These are phyloP conservation scores for Rhizopogon vulgaris DNA, from an alignment of 768 basidiomycete genomes.

Conservation along the genomic window DNA sequence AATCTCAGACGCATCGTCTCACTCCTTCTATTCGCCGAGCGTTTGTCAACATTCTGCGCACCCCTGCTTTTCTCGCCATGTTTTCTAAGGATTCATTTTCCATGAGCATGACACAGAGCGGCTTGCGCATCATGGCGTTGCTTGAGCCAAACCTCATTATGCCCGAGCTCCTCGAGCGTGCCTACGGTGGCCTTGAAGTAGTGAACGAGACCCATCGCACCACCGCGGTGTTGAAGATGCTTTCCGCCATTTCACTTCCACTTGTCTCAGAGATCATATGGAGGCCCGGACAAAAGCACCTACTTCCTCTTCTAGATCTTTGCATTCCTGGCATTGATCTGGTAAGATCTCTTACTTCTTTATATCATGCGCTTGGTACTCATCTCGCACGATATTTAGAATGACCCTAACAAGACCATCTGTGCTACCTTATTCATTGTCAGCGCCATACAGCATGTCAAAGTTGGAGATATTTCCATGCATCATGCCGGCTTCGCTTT, in stretches of 20 bases:
- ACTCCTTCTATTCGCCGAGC: conserved; percentile 75
- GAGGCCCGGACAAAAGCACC: conserved; percentile 82
- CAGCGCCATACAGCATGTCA: conserved; percentile 66
- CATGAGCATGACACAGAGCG: conserved; percentile 75
- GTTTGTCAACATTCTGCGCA: conserved; percentile 77
- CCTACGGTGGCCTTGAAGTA: conserved; percentile 86
- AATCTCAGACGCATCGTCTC: conserved; percentile 58
- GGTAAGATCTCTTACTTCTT: conserved; percentile 32
- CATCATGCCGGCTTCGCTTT: conserved; percentile 51
- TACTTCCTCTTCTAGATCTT: conserved; percentile 82
- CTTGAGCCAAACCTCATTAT: conserved; percentile 82
- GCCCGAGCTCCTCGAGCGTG: conserved; percentile 87
- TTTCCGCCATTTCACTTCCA: conserved; percentile 71
- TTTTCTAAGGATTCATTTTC: conserved; percentile 79
- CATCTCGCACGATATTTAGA: conserved; percentile 34
- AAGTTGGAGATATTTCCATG: conserved; percentile 70
- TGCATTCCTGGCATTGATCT: conserved; percentile 91
- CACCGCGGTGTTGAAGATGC: conserved; percentile 81
- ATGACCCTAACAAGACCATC: conserved; percentile 75
- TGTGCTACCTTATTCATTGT: conserved; percentile 77
- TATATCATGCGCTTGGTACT: not conserved
- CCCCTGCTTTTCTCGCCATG: conserved; percentile 87
- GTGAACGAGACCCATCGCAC: conserved; percentile 95
- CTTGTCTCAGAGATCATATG: conserved; percentile 73
- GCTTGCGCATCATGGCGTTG: conserved; percentile 70